Evolutionary conservation across 176 grass and related monocot species (phyloP), one percentile per base, ranked within the genome.

Genomic region (Alloteropsis semialata): DNA sequence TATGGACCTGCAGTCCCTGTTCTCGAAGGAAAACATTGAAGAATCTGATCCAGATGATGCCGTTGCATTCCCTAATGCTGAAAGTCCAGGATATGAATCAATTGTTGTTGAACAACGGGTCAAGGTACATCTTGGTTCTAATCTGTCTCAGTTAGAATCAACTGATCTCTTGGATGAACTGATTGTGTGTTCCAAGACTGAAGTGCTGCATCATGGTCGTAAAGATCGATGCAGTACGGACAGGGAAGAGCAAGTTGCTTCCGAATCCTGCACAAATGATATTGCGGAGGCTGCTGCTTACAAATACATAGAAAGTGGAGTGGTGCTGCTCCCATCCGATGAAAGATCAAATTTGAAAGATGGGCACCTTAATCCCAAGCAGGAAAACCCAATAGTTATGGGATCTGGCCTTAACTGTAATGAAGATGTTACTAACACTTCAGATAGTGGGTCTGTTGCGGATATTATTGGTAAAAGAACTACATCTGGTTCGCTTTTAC

Each of bases 301-400:
- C 27, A 73, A 69, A 55, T 29, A 53, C 73, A 45, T 71, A 33
- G 44, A 78, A 71, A 72, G 19, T 71, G 73, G 15, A 64, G 21
- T 58, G 6, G 38, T 44, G 29, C 10, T 19, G 2, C 79, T 44
- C 36, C 33, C 34, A 37, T 24, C 55, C 43, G 70, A 75, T 69
- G 60, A 37, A 69, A 67, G 10, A 62, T 42, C 65, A 75, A 33
- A 69, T 69, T 84, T 87, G 36, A 36, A 22, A 72, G 69, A 76
- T 38, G 34, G 72, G 37, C 80, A 84, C 39, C 49, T 60, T 50
- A 79, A 79, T 30, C 11, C 29, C n/a, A 29, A 74, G 75, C 18
- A 48, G 46, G 65, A 79, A 37, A 45, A 67, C 27, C 3, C 28
- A 42, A 13, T 53, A 55, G 36, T 51, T 42, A 39, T 68, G 50